Base-by-base conservation (phyloP, 2,329 filamentous ascomycete species). In the Hyphodiscus sp. region DNA sequence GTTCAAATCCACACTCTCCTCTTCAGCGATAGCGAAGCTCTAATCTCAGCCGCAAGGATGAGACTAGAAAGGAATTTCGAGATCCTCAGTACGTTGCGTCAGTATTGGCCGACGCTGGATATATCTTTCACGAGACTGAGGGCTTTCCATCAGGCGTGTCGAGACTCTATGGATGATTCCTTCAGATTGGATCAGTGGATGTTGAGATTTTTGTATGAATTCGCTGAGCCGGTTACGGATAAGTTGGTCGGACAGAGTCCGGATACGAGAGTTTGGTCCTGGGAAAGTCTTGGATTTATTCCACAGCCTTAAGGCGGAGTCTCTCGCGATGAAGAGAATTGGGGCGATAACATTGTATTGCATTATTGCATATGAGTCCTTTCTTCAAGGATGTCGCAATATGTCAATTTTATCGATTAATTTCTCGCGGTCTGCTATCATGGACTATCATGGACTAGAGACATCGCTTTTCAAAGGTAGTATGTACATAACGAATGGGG, bases 1-100 rank as follows among this genome's bases (percentile, higher is more conserved):
- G 68, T 76, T 0, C 70, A 76, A 47, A 68, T 77, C 13, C 74
- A 77, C 52, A 75, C 66, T 0, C 64, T 77, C 1, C 67, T 77
- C 0, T 76, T 76, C 52, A 65, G 65, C 47, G 62, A 62, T 1
- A 65, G 70, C 19, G 68, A 73, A 19, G 56, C 53, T 4, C 66
- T 73, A 46, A 69, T 74, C 8, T 52, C 58, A 0, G 58, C 63
- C 3, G 70, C 74, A 1, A 67, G 68, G 29, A 55, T 52, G 10
- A 65, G 69, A 8, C 64, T 77, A 1, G 73, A 74, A 56, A 64
- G 65, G 19, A 77, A 77, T 52, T 77, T 77, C 52, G 65, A 71
- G 55, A 71, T 73, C 18, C 61, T 77, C n/a, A 69, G 70, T 0
- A 61, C 67, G 6, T 57, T 78, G 33, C 63, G 71, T 30, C 63